phyloP scores from a whole-genome alignment of 768 basidiomycete species.

The Phylloporus sp. region DNA sequence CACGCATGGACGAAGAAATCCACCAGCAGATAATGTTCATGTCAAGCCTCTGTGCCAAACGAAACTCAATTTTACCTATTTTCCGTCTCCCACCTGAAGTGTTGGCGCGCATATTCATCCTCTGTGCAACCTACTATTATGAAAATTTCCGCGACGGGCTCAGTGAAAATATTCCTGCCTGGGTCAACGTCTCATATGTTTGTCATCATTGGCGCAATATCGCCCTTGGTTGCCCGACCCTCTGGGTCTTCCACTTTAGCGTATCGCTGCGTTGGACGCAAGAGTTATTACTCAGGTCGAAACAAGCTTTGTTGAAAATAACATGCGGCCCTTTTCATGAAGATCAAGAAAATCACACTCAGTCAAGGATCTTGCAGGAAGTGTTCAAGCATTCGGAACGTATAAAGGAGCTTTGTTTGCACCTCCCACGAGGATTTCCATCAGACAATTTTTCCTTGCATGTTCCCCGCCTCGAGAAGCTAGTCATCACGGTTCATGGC shows the following conservation, averaged over 20 bases:
- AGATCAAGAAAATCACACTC: background rate
- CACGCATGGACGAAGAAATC: background rate
- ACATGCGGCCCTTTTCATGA: background rate
- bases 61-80: background rate
- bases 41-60: background rate
- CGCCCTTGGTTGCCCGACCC: background rate
- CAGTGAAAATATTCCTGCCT: background rate
- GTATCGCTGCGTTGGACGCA: conserved; percentile 32
- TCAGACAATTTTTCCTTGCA: background rate
- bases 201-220: background rate
- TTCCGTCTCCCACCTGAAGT: background rate
- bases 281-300: conserved; percentile 42
- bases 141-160: background rate
- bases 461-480: background rate
- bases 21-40: background rate
- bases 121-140: background rate
- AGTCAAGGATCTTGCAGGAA: background rate
- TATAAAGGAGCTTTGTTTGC: background rate
- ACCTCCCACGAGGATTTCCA: too few species aligned
- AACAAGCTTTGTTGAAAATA: conserved; percentile 29
- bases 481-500: background rate
- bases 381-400: background rate
- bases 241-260: conserved; percentile 20
- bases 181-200: background rate
- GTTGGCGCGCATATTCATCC: background rate